Evolutionary conservation across 768 basidiomycete species (phyloP).

Genomic region (Boletus vermiculosoides): DNA sequence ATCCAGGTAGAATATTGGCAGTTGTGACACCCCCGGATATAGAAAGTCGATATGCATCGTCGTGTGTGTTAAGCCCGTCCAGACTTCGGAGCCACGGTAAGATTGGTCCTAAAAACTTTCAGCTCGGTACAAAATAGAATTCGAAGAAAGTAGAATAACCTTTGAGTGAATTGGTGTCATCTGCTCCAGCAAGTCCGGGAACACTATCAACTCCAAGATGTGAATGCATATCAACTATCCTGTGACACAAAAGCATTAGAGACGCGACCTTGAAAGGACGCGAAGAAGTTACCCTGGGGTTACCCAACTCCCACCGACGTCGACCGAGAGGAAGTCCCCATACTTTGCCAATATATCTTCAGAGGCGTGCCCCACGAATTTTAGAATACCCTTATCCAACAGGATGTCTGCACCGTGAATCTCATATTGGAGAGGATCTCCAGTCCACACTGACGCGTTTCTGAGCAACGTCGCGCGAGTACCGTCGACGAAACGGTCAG

Average conservation of each 20-base stretch:
- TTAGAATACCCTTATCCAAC: conserved; percentile 40
- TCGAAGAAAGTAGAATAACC: conserved; percentile 25
- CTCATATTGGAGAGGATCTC: conserved; percentile 36
- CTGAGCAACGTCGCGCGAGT: conserved; percentile 39
- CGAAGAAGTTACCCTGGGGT: conserved; percentile 56
- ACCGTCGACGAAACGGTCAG: conserved; percentile 39
- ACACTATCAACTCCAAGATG: conserved; percentile 72
- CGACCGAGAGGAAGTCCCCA: conserved; percentile 50
- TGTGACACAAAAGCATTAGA: conserved; percentile 29
- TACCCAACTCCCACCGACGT: conserved; percentile 65
- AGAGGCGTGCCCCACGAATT: conserved; percentile 42
- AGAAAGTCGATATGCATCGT: conserved; percentile 67
- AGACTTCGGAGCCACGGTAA: conserved; percentile 78
- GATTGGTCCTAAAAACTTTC: conserved; percentile 44
- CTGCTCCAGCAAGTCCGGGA: conserved; percentile 50
- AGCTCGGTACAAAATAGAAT: neutral
- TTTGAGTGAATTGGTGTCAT: conserved; percentile 63
- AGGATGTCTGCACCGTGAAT: conserved; percentile 40
- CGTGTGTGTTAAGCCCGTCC: conserved; percentile 86
- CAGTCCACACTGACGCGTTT: conserved; percentile 58
- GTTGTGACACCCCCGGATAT: conserved; percentile 90
- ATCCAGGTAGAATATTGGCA: conserved; percentile 77
- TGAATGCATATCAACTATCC: conserved; percentile 70
- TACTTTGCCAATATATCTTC: conserved; percentile 32
- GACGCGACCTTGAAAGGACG: conserved; percentile 30